Base-by-base conservation (phyloP, 768 basidiomycete species). In the Pseudohyphozyma bogoriensis region DNA sequence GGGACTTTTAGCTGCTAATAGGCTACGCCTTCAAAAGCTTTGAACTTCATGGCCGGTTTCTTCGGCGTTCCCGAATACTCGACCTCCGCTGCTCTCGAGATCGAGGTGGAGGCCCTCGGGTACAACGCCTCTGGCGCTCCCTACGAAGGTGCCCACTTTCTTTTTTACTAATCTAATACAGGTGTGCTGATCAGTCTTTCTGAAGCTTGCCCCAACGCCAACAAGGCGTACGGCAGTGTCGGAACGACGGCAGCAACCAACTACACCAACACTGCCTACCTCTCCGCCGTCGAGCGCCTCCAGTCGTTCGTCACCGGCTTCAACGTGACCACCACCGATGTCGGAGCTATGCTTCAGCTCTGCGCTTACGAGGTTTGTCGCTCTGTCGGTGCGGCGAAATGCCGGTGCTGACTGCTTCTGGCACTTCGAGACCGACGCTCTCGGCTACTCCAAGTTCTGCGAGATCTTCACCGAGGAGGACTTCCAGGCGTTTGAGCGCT, bases 41-140 rank as follows among this genome's bases (percentile, higher is more conserved):
- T n/a, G 51, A 77, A 80, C 69, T 80, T 80, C 66, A 78, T 77
- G 9, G 76, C 78, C 12, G 86, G 86, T 1, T 65, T 68, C 61
- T 68, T 65, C 28, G 59, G 64, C 20, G 51, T 65, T 4, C 63
- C 68, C 29, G 58, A 56, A 61, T 81, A 78, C 62, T 71, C 78
- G 13, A 59, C 65, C 26, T 40, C 62, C 53, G 67, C 68, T 59
- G 70, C 68, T 56, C 65, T 73, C 51, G 73, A 73, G 59, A 70
- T 74, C 47, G 66, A 65, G 28, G 60, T 74, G 24, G 74, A 74
- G 54, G 64, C 66, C 7, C 16, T 44, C 1, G 74, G 74, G 1
- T 39, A 66, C 45, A 73, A 73, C 68, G 68, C 70, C 55, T 68
- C 67, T 10, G 74, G 73, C 11, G 72, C 72, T 1, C 70, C 72